phyloP scores from a whole-genome alignment of 805 yeast genomes.

The Kodamaea nitidulidarum region DNA sequence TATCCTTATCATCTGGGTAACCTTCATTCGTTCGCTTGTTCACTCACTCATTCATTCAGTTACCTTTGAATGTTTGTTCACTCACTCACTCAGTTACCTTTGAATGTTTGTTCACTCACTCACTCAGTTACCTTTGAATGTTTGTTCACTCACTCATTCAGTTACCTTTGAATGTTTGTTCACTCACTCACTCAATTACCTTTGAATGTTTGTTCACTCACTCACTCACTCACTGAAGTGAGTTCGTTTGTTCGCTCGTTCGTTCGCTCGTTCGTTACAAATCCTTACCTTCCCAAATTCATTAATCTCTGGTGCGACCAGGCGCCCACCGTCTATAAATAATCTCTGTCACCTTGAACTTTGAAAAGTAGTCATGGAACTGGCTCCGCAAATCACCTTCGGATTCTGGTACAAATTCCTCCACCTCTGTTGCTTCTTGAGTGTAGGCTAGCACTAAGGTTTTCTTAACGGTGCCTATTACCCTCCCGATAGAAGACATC shows the following conservation, averaged over 20 bases:
- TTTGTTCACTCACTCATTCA: too few relatives aligned
- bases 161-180: too few relatives aligned
- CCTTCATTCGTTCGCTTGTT: too few relatives aligned
- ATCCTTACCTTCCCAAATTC: neutral
- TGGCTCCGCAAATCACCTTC: conserved; percentile 14
- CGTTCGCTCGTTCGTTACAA: too few relatives aligned
- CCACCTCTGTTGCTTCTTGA: neutral
- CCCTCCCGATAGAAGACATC: conserved; percentile 65
- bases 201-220: too few relatives aligned
- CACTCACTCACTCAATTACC: too few relatives aligned
- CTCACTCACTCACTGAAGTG: neutral
- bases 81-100: too few relatives aligned
- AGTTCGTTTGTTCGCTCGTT: neutral
- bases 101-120: too few relatives aligned
- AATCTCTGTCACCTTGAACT: conserved; percentile 59
- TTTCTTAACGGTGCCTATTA: conserved; percentile 83
- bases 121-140: too few relatives aligned
- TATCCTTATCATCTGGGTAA: too few relatives aligned
- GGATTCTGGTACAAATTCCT: neutral
- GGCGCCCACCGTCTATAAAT: conserved; percentile 83
- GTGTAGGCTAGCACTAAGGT: conserved; percentile 68
- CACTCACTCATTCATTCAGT: too few relatives aligned
- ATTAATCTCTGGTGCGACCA: conserved; percentile 70
- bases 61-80: too few relatives aligned
- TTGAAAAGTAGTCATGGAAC: conserved; percentile 30